Percentiles rank a stretch among this genome's conserved stretches.
Evolutionary conservation across 345 rosid species (phyloP).

Genomic region (Triadica sebifera): DNA sequence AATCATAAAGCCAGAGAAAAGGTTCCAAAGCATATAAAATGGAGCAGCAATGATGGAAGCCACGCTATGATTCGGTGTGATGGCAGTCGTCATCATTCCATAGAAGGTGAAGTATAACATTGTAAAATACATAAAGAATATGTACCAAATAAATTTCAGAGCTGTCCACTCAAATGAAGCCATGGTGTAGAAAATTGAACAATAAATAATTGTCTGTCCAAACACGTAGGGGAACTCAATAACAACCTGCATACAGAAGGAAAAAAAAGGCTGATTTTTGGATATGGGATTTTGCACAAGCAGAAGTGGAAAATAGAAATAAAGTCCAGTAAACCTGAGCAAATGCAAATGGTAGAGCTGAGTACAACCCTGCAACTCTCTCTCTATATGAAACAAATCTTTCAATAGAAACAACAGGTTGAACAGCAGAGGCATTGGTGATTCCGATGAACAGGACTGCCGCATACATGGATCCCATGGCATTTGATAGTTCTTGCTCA

Average conservation of each 20-base stretch:
- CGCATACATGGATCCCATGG: conserved; percentile 94
- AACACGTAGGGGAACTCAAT: conserved; percentile 95
- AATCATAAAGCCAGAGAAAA: conserved; percentile 97
- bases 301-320: not conserved
- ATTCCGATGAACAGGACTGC: conserved; percentile 89
- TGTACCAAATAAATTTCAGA: conserved; percentile 82
- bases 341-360: conserved; percentile 85
- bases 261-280: not conserved
- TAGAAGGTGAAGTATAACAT: conserved; percentile 88
- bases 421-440: conserved; percentile 90
- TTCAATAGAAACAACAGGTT: conserved; percentile 93
- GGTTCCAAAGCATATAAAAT: conserved; percentile 98
- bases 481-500: conserved; percentile 78
- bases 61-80: conserved; percentile 94
- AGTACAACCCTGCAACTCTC: conserved; percentile 96
- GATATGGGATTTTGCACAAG: not conserved
- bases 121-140: conserved; percentile 88
- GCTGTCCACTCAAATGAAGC: conserved; percentile 84
- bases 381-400: conserved; percentile 92
- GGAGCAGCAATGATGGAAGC: conserved; percentile 92
- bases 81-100: conserved; percentile 97
- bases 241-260: conserved; percentile 53
- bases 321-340: conserved; percentile 62
- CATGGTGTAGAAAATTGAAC: conserved; percentile 83
- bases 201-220: conserved; percentile 67